Evolutionary conservation across 192 early-diverging fungal genomes (phyloP), one percentile per base, ranked within the genome.

Genomic region (Thoreauomyces humboldtii): DNA sequence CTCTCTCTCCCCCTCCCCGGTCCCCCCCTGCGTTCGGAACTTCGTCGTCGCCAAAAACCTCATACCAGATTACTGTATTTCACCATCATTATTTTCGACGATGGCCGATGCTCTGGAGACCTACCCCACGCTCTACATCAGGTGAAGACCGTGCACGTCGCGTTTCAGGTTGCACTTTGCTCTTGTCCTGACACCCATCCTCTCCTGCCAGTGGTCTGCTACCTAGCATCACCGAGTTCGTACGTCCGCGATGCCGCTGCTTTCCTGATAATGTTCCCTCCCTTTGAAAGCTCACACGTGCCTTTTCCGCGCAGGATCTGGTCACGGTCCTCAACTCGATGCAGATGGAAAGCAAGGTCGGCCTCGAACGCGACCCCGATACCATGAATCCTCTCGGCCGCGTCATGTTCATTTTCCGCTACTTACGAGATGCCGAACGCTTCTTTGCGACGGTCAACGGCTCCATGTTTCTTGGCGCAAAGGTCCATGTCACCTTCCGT

Each of bases 371-470:
- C 28, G 78, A 78, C 59, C 66, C 78, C 14, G 53, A 70, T 21
- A 75, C 70, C 12, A 25, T 27, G 7, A 64, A 58, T 25, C 71
- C 76, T 52, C 51, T 71, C 21, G 54, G 72, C 21, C 72, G 73
- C 12, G 47, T 73, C 59, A 67, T 59, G 61, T 54, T 75, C 34
- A 74, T 80, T 12, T 80, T 80, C 59, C 58, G 78, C n/a, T 75
- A 77, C 58, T 27, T 70, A 29, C 63, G 63, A 24, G 78, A 79
- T 69, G 78, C 79, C 42, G 76, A 78, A 52, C 61, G 74, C 32
- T 78, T 78, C 63, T 81, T 59, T 51, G 79, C 79, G 15, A 81
- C 79, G 12, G 74, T 81, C 55, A 81, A 81, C 56, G 73, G 67
- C 46, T 71, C 71, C 32, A 66, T 75, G 69, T 81, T 81, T 65